Percentiles rank a stretch among this genome's conserved stretches.
These are phyloP conservation scores for Tricholoma terreum DNA, from an alignment of 768 basidiomycete species.

Conservation along the genomic window DNA sequence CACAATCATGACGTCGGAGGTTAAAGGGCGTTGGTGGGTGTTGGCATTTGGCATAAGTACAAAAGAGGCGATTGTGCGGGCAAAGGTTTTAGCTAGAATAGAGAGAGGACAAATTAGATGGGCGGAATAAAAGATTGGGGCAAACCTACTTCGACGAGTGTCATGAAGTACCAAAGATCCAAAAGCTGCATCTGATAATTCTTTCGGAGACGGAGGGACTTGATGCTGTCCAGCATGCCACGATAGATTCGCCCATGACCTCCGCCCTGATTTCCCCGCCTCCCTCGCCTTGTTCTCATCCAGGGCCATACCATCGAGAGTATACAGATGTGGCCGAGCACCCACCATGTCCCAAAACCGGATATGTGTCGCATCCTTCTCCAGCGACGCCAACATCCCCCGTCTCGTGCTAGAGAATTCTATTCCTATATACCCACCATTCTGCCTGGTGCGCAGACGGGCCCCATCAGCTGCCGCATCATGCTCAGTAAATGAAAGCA, in stretches of 20 bases:
- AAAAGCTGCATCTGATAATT: slow-evolving; percentile 31
- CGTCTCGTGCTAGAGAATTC: slow-evolving; percentile 71
- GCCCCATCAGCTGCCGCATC: slow-evolving; percentile 74
- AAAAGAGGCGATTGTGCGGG: slow-evolving; percentile 63
- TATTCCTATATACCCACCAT: slow-evolving; percentile 43
- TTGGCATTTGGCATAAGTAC: slow-evolving; percentile 15
- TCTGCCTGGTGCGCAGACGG: slow-evolving; percentile 30
- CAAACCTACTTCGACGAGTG: slow-evolving; percentile 63
- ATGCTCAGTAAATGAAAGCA: slow-evolving; percentile 71
- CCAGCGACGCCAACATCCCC: slow-evolving; percentile 66
- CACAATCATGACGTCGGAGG: slow-evolving; percentile 71
- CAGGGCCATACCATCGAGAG: slow-evolving; percentile 30
- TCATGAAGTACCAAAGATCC: slow-evolving; percentile 51
- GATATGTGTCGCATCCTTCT: slow-evolving; percentile 61
- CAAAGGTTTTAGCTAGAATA: slow-evolving; percentile 63
- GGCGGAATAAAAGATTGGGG: background rate
- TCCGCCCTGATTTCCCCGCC: slow-evolving; percentile 33
- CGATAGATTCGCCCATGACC: slow-evolving; percentile 65
- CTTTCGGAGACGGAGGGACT: slow-evolving; percentile 20
- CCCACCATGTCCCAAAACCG: slow-evolving; percentile 78
- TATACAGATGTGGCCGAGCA: slow-evolving; percentile 30
- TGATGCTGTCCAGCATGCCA: slow-evolving; percentile 44
- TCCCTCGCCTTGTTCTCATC: slow-evolving; percentile 47
- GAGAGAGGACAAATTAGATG: background rate
- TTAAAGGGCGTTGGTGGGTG: slow-evolving; percentile 10